Evolutionary conservation across 1,139 yeast genomes (phyloP), one percentile per base, ranked within the genome.

Genomic region (Debaryomyces udenii): DNA sequence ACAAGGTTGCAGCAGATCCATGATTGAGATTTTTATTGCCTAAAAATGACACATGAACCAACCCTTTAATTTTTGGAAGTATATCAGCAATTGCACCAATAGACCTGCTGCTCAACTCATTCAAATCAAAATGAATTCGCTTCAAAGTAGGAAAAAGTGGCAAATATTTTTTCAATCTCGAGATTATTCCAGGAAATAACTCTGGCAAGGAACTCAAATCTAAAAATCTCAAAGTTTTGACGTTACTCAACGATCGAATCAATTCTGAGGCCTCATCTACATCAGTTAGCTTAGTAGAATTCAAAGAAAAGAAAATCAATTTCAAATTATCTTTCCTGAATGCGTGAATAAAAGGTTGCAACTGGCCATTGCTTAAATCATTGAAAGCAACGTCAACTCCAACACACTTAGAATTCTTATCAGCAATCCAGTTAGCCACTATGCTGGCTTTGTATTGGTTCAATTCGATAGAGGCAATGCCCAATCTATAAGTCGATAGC

Each of bases 341-440:
- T 1, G 68, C 70, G 5, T 74, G 66, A 30, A 73, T 71, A 43
- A 84, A 80, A 16, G 78, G 74, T 43, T 64, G 66, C 47, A 80
- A 61, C 52, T 78, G 78, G 3, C 79, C 79, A 4, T 73, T 55
- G 39, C 81, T 74, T 47, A 90, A 62, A 56, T 86, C 88, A 59
- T 90, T 90, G 50, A 85, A 90, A 1, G 93, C 96, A 37, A 90
- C 64, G 66, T 90, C 96, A 16, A 91, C 76, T 2, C 97, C 97
- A 49, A 83, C 81, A 57, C 91, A 81, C 13, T 74, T 73, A 13
- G 81, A 71, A 13, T 64, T 59, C 6, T 75, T 74, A 23, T 64
- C 57, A 3, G 80, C 69, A 34, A 86, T 72, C 93, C 95, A 87
- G 38, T 77, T 65, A 14, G 81, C 73, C 22, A 90, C 63, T 17